Conservation (phyloP, 495 filamentous ascomycete species). For the Apiosordaria backusii region DNA sequence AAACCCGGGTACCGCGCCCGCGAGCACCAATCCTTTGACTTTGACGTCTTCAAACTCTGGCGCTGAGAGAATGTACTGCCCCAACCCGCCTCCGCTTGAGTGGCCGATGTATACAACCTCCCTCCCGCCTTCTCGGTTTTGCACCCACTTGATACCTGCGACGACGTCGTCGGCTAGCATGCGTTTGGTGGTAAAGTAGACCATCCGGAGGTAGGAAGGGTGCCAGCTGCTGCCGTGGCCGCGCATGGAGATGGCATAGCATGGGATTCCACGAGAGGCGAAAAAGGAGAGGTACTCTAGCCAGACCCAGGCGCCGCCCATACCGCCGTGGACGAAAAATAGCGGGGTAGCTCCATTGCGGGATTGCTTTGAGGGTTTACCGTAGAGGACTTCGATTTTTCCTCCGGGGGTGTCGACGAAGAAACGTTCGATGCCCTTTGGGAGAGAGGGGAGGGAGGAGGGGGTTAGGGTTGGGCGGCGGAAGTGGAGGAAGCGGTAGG, state of each 20-base stretch:
- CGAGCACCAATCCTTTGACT: conserved; percentile 39
- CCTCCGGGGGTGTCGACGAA: conserved; percentile 38
- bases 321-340: conserved; percentile 47
- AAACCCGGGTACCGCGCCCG: conserved; percentile 40
- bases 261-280: conserved; percentile 34
- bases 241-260: conserved; percentile 48
- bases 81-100: conserved; percentile 44
- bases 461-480: conserved; percentile 18
- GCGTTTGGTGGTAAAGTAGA: conserved; percentile 35
- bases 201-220: conserved; percentile 38
- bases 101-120: conserved; percentile 46
- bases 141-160: conserved; percentile 34
- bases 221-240: conserved; percentile 51
- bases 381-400: conserved; percentile 40
- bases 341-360: conserved; percentile 24
- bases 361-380: conserved; percentile 14
- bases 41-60: conserved; percentile 30
- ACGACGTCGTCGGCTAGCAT: conserved; percentile 43
- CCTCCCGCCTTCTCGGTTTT: conserved; percentile 25
- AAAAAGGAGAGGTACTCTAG: conserved; percentile 44
- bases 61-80: conserved; percentile 40
- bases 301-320: conserved; percentile 49
- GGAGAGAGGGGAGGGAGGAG: conserved; percentile 26
- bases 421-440: conserved; percentile 28
- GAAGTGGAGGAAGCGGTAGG: conserved; percentile 30